A percentile compares a stretch with the other conserved stretches of the same genome.
phyloP scores from a whole-genome alignment of 2,329 filamentous ascomycete genomes.

The Penicillium sp. region DNA sequence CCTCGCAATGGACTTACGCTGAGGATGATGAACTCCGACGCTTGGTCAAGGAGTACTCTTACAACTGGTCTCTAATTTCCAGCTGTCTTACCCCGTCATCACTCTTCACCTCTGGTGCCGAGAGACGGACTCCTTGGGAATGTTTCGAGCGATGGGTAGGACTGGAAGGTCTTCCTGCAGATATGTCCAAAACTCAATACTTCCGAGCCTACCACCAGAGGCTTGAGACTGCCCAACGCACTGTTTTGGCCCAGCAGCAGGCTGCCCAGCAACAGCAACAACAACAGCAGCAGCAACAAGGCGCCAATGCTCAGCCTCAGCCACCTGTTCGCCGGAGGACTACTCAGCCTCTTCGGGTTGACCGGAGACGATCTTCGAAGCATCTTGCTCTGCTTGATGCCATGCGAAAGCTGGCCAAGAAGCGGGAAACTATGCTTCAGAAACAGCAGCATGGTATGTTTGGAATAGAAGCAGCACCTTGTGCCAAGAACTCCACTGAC shows the following conservation, averaged over 20 bases:
- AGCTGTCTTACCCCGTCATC: constrained; percentile 74
- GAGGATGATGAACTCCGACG: constrained; percentile 88
- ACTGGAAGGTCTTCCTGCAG: constrained; percentile 82
- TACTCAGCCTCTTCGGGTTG: constrained; percentile 75
- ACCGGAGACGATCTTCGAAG: constrained; percentile 80
- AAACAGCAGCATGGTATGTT: constrained; percentile 76
- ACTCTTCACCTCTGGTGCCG: constrained; percentile 77
- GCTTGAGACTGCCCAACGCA: constrained; percentile 62
- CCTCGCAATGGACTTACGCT: constrained; percentile 86
- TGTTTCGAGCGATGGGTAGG: constrained; percentile 97
- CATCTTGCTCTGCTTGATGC: constrained; percentile 87
- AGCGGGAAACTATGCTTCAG: constrained; percentile 78
- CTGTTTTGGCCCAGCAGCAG: constrained; percentile 59
- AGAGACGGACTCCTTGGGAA: constrained; percentile 93
- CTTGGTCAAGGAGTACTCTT: constrained; percentile 87
- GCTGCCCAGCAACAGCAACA: constrained; percentile 50
- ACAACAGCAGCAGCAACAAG: constrained; percentile 53
- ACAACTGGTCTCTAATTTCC: constrained; percentile 96
- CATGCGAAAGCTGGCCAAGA: constrained; percentile 94
- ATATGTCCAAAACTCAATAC: constrained; percentile 94
- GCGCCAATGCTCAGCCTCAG: constrained; percentile 54
- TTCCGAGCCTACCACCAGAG: constrained; percentile 73
- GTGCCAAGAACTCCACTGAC: constrained; percentile 15
- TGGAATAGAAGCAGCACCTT: neutral
- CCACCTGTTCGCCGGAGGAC: constrained; percentile 66